Base-by-base conservation (phyloP, 73 alveolate genomes). In the Paramecium octaurelia region DNA sequence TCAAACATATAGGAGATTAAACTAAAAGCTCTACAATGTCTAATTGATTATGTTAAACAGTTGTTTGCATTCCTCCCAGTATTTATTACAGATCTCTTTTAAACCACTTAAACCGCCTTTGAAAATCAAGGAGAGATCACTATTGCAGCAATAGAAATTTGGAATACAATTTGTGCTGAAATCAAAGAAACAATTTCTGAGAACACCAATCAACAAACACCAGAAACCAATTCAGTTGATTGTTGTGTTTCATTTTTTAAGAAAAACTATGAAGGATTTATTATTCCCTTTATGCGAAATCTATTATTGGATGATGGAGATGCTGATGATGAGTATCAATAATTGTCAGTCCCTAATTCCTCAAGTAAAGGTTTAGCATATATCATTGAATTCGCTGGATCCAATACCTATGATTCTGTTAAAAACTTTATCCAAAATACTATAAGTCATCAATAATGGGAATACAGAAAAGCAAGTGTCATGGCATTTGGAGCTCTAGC, bases 401-500 rank as follows among this genome's bases (percentile, higher is more conserved):
- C 18, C 8, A 9, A 29, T 21, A 73, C 87, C 12, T 40, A 35
- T 21, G 60, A 31, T 29, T 6, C 60, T 11, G 64, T 73, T 12
- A 73, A 35, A 36, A 73, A 34, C 11, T 73, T 73, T 38, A 73
- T 73, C 0, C n/a, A 35, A 34, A 73, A 73, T 73, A 73, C 87
- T 14, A 73, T 73, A 6, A 35, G 20, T 10, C 20, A 73, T 35
- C 6, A 35, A 36, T 31, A 31, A 36, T 73, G 54, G 54, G 60
- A 73, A 73, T 73, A 73, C 10, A 73, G 59, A 24, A 73, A 73
- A 73, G 87, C 87, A 73, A 43, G 87, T 29, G 87, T 73, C 4
- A 36, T 73, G 87, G 87, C 87, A 12, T 73, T 73, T 36, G 87
- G 87, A 14, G 87, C 87, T 16, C n/a, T 73, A 24, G 87, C 87